A percentile compares a stretch with the other conserved stretches of the same genome.
Conservation (phyloP, 305 asterid genomes). For the Solanum hybrid region DNA sequence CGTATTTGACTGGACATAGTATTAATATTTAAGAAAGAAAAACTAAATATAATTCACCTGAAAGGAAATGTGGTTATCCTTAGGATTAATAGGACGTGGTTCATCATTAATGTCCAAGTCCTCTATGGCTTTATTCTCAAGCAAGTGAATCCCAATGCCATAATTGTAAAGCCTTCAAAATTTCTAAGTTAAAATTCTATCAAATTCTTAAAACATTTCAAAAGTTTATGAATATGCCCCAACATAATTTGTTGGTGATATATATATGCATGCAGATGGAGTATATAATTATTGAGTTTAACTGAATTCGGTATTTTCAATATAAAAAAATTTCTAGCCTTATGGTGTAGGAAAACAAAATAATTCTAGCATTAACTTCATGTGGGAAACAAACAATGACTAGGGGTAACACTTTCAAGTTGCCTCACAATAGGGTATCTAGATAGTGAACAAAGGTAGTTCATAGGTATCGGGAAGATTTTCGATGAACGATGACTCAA, state of each 20-base stretch:
- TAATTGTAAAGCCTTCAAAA: slow-evolving; percentile 23
- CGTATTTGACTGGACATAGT: not conserved
- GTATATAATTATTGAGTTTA: not conserved
- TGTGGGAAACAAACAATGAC: not conserved
- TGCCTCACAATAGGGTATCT: not conserved
- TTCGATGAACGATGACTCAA: too few relatives aligned
- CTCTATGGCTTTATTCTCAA: slow-evolving; percentile 14
- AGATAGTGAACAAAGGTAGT: not conserved
- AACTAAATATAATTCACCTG: not conserved
- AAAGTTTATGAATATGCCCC: not conserved
- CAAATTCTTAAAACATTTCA: not conserved
- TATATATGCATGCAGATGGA: not conserved
- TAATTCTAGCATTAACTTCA: not conserved
- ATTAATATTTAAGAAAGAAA: not conserved
- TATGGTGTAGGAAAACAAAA: not conserved
- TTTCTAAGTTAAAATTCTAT: not conserved
- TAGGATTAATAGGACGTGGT: slow-evolving; percentile 22
- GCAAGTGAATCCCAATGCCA: slow-evolving; percentile 34
- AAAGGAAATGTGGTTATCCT: slow-evolving; percentile 31
- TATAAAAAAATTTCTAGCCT: not conserved
- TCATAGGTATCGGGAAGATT: not conserved
- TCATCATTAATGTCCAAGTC: not conserved
- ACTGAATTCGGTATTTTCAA: not conserved
- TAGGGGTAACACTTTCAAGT: not conserved
- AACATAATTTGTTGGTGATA: not conserved